Percentiles rank a stretch among this genome's conserved stretches.
Conservation (phyloP, 1,284 basidiomycete species). For the Trichosporon sp. region DNA sequence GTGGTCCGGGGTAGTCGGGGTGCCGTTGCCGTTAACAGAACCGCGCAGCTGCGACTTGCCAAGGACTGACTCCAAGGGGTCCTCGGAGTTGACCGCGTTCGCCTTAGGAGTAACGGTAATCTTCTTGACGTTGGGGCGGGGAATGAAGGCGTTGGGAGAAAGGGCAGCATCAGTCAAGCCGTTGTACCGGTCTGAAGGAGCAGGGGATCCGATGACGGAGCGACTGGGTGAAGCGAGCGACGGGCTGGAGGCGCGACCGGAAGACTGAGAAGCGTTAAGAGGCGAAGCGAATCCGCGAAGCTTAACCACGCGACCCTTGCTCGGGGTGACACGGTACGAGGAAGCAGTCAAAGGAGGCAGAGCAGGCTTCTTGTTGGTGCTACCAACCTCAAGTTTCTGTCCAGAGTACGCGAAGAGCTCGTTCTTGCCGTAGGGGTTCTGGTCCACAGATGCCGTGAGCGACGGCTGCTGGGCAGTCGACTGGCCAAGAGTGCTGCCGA, state of each 20-base stretch:
- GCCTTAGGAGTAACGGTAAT: slow-evolving; percentile 71
- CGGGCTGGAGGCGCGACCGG: slow-evolving; percentile 32
- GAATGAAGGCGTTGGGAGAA: slow-evolving; percentile 60
- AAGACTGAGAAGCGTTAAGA: slow-evolving; percentile 30
- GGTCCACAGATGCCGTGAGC: slow-evolving; percentile 79
- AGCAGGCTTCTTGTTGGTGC: slow-evolving; percentile 51
- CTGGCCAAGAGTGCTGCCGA: slow-evolving; percentile 36
- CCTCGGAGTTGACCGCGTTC: slow-evolving; percentile 27
- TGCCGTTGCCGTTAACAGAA: slow-evolving; percentile 49
- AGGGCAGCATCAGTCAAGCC: slow-evolving; percentile 58
- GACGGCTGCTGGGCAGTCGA: slow-evolving; percentile 40
- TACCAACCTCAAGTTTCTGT: slow-evolving; percentile 43
- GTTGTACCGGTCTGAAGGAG: slow-evolving; percentile 45
- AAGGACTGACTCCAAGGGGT: slow-evolving; percentile 44
- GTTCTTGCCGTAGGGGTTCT: slow-evolving; percentile 80
- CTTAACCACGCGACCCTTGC: slow-evolving; percentile 49
- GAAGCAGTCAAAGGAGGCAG: slow-evolving; percentile 50
- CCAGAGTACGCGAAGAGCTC: slow-evolving; percentile 53
- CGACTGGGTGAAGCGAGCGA: slow-evolving; percentile 32
- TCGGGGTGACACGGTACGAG: slow-evolving; percentile 49
- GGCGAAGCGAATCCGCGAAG: slow-evolving; percentile 53
- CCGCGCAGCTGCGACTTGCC: slow-evolving; percentile 42
- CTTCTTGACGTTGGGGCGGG: slow-evolving; percentile 85
- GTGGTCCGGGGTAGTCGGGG: slow-evolving; percentile 43
- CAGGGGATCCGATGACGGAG: slow-evolving; percentile 35